These are phyloP conservation scores for Plenodomus tracheiphilus DNA, from an alignment of 2,329 filamentous ascomycete genomes.

Conservation along the genomic window DNA sequence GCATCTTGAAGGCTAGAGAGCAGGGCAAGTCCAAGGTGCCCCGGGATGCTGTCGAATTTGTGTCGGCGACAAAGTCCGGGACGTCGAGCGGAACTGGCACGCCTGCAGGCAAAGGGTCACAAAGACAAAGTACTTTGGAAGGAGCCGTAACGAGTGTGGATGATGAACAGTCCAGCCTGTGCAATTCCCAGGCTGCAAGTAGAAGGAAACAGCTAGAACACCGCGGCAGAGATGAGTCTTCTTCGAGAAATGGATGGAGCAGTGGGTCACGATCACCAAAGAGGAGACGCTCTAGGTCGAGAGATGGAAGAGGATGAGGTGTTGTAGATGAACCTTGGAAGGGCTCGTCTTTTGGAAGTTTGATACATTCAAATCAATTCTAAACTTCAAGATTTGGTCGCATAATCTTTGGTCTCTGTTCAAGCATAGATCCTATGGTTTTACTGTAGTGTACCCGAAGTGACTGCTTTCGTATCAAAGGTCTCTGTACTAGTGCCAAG, in stretches of 20 bases:
- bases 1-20: slow-evolving; percentile 37
- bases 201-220: slow-evolving; percentile 40
- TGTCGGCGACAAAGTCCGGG: slow-evolving; percentile 32
- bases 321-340: no score
- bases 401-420: no score
- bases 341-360: no score
- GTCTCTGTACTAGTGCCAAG: slow-evolving; percentile 10
- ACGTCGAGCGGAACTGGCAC: slow-evolving; percentile 28
- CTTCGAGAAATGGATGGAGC: slow-evolving; percentile 18
- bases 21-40: slow-evolving; percentile 32
- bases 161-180: slow-evolving; percentile 9
- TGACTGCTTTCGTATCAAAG: background rate
- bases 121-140: slow-evolving; percentile 11
- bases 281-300: slow-evolving; percentile 30
- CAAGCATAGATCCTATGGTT: background rate
- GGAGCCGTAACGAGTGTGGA: slow-evolving; percentile 22
- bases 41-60: slow-evolving; percentile 40
- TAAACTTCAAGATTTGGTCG: no score
- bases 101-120: slow-evolving; percentile 18
- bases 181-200: slow-evolving; percentile 13
- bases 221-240: slow-evolving; percentile 24
- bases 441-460: background rate
- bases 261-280: slow-evolving; percentile 38
- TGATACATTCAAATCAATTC: no score
- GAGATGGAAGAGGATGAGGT: slow-evolving; percentile 13